Evolutionary conservation across 106 monocot species (phyloP), one percentile per base, ranked within the genome.

Genomic region (Hemerocallis citrina): DNA sequence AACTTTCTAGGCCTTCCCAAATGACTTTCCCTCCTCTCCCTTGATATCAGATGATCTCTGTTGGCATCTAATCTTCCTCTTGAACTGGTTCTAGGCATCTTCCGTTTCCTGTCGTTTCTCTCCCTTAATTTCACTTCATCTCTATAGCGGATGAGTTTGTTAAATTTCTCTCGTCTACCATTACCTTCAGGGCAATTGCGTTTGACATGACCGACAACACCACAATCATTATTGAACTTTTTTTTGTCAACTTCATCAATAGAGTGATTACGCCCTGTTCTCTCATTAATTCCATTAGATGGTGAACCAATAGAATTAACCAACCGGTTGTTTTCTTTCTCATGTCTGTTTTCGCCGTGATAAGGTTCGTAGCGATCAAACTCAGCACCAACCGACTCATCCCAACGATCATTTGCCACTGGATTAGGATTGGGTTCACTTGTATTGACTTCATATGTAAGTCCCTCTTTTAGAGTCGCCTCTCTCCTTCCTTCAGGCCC

Each of bases 331-430:
- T 62, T 52, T 68, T 65, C 77, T 19, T 62, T 65, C 40, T 69
- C 62, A 37, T 76, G 52, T 45, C 65, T 72, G 7, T 63, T 60
- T 27, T 64, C 64, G 38, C 77, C 85, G 60, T 64, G 77, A 31
- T 77, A 70, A 68, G 85, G 85, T 64, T 77, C 85, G 57, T 89
- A 89, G 13, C 78, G 62, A 34, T 84, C 81, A 73, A 81, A 84
- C 2, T 72, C 77, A 48, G 55, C 27, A 31, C 23, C 67, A 27
- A 31, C 52, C 68, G 73, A 55, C 31, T 60, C 76, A 45, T 54
- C 77, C 80, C 83, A 83, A 49, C 77, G 59, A 65, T 72, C 80
- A 79, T 65, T 69, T 70, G 68, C 76, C 51, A 67, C 19, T 41
- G 62, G 59, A n/a, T n/a, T n/a, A n/a, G n/a, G n/a, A 27, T 62